phyloP scores from a whole-genome alignment of 2,329 filamentous ascomycete species.

The Lecanicillium sp. region DNA sequence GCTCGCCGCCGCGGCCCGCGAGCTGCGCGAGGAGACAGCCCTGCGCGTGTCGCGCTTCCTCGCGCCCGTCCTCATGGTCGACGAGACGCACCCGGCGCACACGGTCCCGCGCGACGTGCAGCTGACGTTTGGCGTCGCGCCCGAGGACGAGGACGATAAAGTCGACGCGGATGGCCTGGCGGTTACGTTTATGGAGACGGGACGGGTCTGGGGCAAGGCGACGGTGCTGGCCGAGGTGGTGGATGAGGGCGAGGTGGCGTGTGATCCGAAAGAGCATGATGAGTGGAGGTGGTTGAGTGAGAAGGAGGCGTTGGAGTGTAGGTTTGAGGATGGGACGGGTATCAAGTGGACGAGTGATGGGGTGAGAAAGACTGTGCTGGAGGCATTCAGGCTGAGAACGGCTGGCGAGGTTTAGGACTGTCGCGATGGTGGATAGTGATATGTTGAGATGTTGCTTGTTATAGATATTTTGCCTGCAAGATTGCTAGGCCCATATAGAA shows the following conservation, averaged over 20 bases:
- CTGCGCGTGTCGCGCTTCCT: conserved; percentile 22
- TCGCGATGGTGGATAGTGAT: neutral
- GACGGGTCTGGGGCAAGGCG: conserved; percentile 21
- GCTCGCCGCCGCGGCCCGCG: conserved; percentile 30
- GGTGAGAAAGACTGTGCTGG: conserved; percentile 21
- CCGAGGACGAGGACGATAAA: conserved; percentile 12
- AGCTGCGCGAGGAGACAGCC: conserved; percentile 39
- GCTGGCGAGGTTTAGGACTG: too few species aligned
- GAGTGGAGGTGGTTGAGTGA: conserved; percentile 31
- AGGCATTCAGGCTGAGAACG: conserved; percentile 21
- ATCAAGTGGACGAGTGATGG: conserved; percentile 25
- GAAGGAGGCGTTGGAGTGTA: conserved; percentile 21
- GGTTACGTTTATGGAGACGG: conserved; percentile 16
- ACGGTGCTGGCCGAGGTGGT: conserved; percentile 21
- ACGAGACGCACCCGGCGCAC: neutral
- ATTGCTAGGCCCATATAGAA: too few species aligned
- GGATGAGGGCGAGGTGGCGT: conserved; percentile 15
- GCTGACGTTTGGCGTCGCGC: conserved; percentile 5
- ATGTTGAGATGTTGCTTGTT: neutral
- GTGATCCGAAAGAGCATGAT: conserved; percentile 29
- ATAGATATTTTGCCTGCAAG: too few species aligned
- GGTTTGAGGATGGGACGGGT: conserved; percentile 16
- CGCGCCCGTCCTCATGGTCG: conserved; percentile 12
- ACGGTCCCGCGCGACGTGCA: neutral
- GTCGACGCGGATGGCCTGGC: conserved; percentile 15